These are phyloP conservation scores for Marasmius fiardii DNA, from an alignment of 1,284 basidiomycete species.

Conservation along the genomic window DNA sequence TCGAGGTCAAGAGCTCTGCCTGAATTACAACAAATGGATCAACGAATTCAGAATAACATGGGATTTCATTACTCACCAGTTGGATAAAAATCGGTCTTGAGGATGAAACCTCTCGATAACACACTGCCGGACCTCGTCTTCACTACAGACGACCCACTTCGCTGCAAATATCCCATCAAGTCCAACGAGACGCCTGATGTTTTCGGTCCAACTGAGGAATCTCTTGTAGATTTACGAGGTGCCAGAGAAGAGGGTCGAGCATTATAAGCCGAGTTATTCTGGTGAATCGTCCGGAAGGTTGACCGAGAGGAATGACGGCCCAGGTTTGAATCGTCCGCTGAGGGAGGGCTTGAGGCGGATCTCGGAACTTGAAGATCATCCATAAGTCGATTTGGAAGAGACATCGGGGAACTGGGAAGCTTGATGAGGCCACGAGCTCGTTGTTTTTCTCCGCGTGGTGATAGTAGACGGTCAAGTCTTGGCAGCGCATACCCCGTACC, in stretches of 20 bases:
- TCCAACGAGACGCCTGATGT: slow-evolving; percentile 37
- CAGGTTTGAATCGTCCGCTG: background rate
- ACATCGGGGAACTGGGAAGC: background rate
- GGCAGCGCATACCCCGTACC: no score
- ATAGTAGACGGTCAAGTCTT: no score
- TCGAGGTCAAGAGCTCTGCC: slow-evolving; percentile 90
- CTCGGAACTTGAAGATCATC: background rate
- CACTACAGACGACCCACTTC: slow-evolving; percentile 72
- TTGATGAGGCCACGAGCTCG: background rate
- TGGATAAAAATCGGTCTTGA: slow-evolving; percentile 94
- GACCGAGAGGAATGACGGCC: background rate
- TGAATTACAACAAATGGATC: slow-evolving; percentile 22
- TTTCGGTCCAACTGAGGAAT: background rate
- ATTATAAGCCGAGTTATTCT: background rate
- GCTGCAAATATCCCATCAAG: slow-evolving; percentile 56
- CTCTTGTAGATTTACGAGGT: background rate
- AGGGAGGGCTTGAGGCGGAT: background rate
- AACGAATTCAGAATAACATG: background rate
- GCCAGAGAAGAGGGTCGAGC: background rate
- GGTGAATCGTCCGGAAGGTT: background rate
- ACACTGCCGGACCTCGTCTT: slow-evolving; percentile 89
- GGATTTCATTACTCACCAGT: slow-evolving; percentile 47
- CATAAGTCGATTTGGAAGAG: background rate
- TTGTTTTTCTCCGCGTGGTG: no score
- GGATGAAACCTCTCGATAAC: slow-evolving; percentile 84